Conservation (phyloP, 371 early-diverging fungal species). For the Zychaea mexicana region DNA sequence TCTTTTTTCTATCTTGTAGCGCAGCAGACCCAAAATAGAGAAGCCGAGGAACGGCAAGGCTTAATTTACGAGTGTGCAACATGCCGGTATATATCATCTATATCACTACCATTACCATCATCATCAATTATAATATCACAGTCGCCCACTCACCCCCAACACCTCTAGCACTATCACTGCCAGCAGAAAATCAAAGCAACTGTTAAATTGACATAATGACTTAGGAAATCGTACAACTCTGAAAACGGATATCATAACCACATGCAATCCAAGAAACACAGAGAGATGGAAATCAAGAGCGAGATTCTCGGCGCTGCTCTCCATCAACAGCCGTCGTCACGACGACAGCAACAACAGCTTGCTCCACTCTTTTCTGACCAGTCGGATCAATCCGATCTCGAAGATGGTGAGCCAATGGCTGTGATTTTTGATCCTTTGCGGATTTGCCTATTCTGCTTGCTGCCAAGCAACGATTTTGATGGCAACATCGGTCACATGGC, state of each 20-base stretch:
- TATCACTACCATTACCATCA: background rate
- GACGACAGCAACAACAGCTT: conserved; percentile 4
- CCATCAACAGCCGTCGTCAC: background rate
- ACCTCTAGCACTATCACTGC: too few relatives aligned
- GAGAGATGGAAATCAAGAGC: conserved; percentile 60
- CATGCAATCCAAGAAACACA: conserved; percentile 89
- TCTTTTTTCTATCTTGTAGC: conserved; percentile 27
- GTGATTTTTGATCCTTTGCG: conserved; percentile 46
- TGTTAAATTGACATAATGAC: too few relatives aligned
- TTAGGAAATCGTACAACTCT: conserved; percentile 68
- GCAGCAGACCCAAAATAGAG: conserved; percentile 45
- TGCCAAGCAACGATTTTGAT: conserved; percentile 65
- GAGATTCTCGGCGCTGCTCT: conserved; percentile 4
- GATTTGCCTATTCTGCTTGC: conserved; percentile 77
- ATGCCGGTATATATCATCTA: conserved; percentile 37
- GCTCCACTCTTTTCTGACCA: conserved; percentile 12
- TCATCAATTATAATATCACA: too few relatives aligned
- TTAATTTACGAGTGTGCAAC: conserved; percentile 41
- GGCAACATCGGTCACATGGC: conserved; percentile 93
- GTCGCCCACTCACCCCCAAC: too few relatives aligned
- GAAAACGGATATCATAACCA: conserved; percentile 92
- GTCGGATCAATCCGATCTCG: conserved; percentile 7
- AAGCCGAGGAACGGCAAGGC: conserved; percentile 41
- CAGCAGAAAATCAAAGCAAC: too few relatives aligned
- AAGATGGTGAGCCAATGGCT: background rate